Evolutionary conservation across 768 basidiomycete species (phyloP).

Genomic region (Macrolepiota albuminosa): DNA sequence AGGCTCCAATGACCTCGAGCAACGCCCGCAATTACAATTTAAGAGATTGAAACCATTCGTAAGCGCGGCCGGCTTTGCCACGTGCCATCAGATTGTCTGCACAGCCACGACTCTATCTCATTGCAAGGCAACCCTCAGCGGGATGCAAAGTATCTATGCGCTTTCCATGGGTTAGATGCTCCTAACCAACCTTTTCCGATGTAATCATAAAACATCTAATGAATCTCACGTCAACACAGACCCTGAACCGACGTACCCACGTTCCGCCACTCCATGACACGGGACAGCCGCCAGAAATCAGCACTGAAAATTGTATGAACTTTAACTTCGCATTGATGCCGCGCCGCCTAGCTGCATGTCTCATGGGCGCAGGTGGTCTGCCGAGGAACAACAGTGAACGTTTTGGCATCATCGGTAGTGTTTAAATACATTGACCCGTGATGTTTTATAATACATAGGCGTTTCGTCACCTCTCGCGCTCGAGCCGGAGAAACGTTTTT

Average conservation of each 20-base stretch:
- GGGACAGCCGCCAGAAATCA: background rate
- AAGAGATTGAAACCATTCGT: background rate
- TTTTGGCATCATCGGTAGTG: background rate
- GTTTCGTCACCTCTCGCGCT: background rate
- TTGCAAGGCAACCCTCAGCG: background rate
- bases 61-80: background rate
- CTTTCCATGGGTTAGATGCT: background rate
- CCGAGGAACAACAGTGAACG: background rate
- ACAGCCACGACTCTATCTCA: background rate
- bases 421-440: background rate
- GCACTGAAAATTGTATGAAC: background rate
- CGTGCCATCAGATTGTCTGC: background rate
- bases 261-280: background rate
- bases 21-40: background rate
- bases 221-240: background rate
- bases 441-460: background rate
- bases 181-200: too few relatives aligned
- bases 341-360: too few relatives aligned
- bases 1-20: background rate
- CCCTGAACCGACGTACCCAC: background rate
- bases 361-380: background rate
- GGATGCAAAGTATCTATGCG: background rate
- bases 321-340: background rate
- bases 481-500: background rate
- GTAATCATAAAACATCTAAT: background rate